Percentiles rank a stretch among this genome's conserved stretches.
Evolutionary conservation across 306 rosid genomes (phyloP).

Genomic region (Boehmeria nivea): DNA sequence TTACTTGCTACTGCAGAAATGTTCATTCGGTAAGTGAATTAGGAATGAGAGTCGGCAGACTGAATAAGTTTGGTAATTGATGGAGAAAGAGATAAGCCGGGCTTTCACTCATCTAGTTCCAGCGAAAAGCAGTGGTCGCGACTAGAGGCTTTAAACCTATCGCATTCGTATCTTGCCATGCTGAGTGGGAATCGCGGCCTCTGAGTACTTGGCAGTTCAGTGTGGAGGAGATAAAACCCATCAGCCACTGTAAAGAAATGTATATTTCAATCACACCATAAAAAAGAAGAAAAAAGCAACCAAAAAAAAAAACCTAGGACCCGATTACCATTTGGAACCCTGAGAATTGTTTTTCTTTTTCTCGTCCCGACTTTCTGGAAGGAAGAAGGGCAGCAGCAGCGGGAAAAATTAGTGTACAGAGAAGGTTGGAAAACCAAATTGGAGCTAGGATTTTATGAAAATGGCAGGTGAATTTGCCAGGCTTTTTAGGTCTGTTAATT

Average conservation of each 20-base stretch:
- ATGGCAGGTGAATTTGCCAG: conserved; percentile 20
- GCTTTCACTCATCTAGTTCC: conserved; percentile 9
- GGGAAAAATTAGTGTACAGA: conserved; percentile 27
- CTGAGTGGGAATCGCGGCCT: conserved; percentile 8
- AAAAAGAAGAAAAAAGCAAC: background rate
- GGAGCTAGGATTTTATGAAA: conserved; percentile 11
- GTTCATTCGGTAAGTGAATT: no score
- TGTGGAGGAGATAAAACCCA: no score
- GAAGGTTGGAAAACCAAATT: conserved; percentile 13
- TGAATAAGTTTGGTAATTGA: no score
- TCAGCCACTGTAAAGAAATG: conserved; percentile 27
- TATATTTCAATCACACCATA: conserved; percentile 17
- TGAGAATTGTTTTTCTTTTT: conserved; percentile 3
- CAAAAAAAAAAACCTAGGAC: background rate
- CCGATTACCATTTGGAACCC: conserved; percentile 1
- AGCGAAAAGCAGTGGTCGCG: conserved; percentile 1
- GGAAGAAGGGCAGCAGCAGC: conserved; percentile 21
- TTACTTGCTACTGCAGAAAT: background rate
- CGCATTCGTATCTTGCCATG: background rate
- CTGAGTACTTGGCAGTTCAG: no score
- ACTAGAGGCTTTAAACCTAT: conserved; percentile 9
- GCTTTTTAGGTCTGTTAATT: conserved; percentile 3
- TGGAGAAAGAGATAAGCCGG: conserved; percentile 4
- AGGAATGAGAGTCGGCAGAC: no score
- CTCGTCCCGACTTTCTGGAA: background rate